A percentile compares a stretch with the other conserved stretches of the same genome.
phyloP scores from a whole-genome alignment of 129 eudicot species.

The Lactuca saligna region DNA sequence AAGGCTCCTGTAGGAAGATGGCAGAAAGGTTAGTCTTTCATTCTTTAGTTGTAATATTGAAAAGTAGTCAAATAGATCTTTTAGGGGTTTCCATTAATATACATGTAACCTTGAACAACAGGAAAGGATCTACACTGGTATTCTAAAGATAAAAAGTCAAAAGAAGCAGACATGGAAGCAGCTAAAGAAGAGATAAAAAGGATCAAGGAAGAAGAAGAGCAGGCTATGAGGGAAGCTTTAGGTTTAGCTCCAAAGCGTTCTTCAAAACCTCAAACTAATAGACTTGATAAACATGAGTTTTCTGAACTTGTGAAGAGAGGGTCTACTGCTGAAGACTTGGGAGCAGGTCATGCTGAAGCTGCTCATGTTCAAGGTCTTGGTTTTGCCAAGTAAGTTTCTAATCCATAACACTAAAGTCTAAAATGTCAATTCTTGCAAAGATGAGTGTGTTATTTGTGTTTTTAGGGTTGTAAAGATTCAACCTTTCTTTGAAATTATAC shows the following conservation, averaged over 20 bases:
- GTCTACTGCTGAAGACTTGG: slow-evolving; percentile 97
- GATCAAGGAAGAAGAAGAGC: slow-evolving; percentile 98
- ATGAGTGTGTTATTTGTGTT: too few species aligned
- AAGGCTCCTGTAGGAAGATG: slow-evolving; percentile 99
- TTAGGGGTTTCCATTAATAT: neutral
- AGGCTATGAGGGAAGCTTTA: slow-evolving; percentile 95
- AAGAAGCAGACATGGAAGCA: slow-evolving; percentile 53
- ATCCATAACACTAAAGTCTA: too few species aligned
- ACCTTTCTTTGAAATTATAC: neutral
- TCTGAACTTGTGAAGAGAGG: slow-evolving; percentile 92
- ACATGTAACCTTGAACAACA: slow-evolving; percentile 36
- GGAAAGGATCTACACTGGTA: slow-evolving; percentile 98
- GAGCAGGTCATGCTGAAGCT: slow-evolving; percentile 98
- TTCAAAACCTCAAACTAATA: slow-evolving; percentile 62
- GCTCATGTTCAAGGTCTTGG: slow-evolving; percentile 96
- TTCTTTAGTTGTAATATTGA: neutral
- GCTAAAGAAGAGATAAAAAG: slow-evolving; percentile 83
- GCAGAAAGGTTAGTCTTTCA: slow-evolving; percentile 77
- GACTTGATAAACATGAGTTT: slow-evolving; percentile 89
- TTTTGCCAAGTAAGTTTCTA: slow-evolving; percentile 83
- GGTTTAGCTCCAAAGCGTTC: slow-evolving; percentile 98
- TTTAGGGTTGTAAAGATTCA: too few species aligned
- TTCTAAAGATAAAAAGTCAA: slow-evolving; percentile 68
- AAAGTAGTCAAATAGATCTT: neutral
- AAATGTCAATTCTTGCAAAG: too few species aligned